A percentile compares a stretch with the other conserved stretches of the same genome.
These are phyloP conservation scores for Phytophthora fragariae DNA, from an alignment of 352 stramenopile species.

Conservation along the genomic window DNA sequence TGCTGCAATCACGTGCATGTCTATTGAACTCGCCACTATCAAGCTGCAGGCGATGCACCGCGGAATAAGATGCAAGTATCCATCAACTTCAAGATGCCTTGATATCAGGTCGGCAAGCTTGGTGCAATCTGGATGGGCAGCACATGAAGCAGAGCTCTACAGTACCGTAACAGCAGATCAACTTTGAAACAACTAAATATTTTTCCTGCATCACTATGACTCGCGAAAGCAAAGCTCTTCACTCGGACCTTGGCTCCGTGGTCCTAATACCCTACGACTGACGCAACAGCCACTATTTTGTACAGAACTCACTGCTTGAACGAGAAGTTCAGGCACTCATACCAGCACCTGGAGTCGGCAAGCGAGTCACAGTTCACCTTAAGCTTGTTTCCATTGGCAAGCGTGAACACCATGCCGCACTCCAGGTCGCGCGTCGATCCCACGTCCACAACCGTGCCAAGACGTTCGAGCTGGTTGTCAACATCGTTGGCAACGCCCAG, in stretches of 20 bases:
- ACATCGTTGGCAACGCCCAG: slow-evolving; percentile 84
- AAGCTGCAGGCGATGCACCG: background rate
- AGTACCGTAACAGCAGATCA: background rate
- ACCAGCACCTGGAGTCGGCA: slow-evolving; percentile 74
- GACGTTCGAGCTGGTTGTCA: slow-evolving; percentile 75
- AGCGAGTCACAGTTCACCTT: slow-evolving; percentile 81
- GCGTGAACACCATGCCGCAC: slow-evolving; percentile 75
- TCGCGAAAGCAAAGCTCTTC: slow-evolving; percentile 30
- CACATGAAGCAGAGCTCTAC: background rate
- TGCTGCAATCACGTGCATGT: slow-evolving; percentile 1
- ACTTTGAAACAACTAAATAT: slow-evolving; percentile 41
- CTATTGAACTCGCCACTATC: background rate
- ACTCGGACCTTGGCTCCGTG: slow-evolving; percentile 17
- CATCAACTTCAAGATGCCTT: slow-evolving; percentile 3
- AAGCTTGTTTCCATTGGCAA: slow-evolving; percentile 63
- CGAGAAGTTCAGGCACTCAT: slow-evolving; percentile 71
- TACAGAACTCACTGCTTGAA: slow-evolving; percentile 46
- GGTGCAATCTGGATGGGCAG: slow-evolving; percentile 13
- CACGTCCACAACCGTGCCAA: slow-evolving; percentile 72
- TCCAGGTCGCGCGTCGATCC: slow-evolving; percentile 65
- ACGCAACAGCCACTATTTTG: slow-evolving; percentile 40
- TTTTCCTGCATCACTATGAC: slow-evolving; percentile 27
- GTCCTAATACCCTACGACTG: slow-evolving; percentile 23
- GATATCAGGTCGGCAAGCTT: slow-evolving; percentile 1
- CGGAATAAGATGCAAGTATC: slow-evolving; percentile 1